Conservation (phyloP, 1,284 basidiomycete genomes). For the Fomitopsis betulina region DNA sequence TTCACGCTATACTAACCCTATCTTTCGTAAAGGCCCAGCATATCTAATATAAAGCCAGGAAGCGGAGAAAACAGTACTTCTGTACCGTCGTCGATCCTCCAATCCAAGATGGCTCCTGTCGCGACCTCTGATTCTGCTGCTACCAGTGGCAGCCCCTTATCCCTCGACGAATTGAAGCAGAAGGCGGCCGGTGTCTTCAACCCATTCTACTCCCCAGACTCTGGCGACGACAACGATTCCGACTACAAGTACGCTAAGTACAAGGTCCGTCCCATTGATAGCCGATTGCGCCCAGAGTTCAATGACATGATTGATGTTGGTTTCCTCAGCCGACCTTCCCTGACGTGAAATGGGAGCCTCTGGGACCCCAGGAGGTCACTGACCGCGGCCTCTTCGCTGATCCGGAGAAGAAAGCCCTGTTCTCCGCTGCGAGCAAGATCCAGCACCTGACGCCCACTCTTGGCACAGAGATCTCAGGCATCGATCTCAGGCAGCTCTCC, state of each 20-base stretch:
- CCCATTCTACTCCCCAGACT: constrained; percentile 63
- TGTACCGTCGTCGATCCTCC: constrained; percentile 2
- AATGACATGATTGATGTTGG: background rate
- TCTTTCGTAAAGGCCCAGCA: background rate
- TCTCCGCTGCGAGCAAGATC: constrained; percentile 55
- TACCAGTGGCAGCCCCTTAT: background rate
- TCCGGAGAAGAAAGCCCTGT: constrained; percentile 51
- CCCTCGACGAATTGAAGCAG: constrained; percentile 13
- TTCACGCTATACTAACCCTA: constrained; percentile 1
- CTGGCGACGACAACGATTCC: constrained; percentile 39
- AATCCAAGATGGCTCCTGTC: constrained; percentile 39
- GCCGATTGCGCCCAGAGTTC: background rate
- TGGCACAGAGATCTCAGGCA: constrained; percentile 59
- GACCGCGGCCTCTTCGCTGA: constrained; percentile 65
- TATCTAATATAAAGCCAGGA: background rate
- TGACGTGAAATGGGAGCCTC: constrained; percentile 57
- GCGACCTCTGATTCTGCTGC: constrained; percentile 29
- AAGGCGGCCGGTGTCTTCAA: constrained; percentile 38
- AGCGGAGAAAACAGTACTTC: background rate
- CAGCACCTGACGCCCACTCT: constrained; percentile 58
- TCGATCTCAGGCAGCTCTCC: constrained; percentile 59
- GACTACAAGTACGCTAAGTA: constrained; percentile 55
- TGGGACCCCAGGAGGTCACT: constrained; percentile 50
- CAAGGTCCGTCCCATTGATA: constrained; percentile 39
- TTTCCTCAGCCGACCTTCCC: constrained; percentile 57